Percentiles rank a stretch among this genome's conserved stretches.
phyloP scores from a whole-genome alignment of 2,329 filamentous ascomycete species.

The Talaromyces verruculosus region DNA sequence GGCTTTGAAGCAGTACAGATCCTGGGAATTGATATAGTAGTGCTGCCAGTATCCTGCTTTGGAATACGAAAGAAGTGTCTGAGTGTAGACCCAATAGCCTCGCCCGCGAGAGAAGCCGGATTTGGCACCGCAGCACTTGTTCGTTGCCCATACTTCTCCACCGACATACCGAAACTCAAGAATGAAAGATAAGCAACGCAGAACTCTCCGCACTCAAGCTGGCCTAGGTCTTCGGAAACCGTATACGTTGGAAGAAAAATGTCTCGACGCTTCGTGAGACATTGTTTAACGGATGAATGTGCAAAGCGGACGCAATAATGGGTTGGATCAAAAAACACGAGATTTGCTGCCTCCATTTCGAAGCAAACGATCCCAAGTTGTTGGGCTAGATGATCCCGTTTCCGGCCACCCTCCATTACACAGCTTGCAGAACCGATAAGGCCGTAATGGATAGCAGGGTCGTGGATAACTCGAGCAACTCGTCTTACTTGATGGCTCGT shows the following conservation, averaged over 20 bases:
- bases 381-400: background rate
- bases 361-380: background rate
- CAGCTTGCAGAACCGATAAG: conserved; percentile 8
- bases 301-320: conserved; percentile 27
- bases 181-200: conserved; percentile 29
- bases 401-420: background rate
- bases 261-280: conserved; percentile 21
- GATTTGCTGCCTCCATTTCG: conserved; percentile 22
- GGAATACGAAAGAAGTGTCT: conserved; percentile 7
- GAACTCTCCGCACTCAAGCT: conserved; percentile 27
- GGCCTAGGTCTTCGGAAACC: conserved; percentile 16
- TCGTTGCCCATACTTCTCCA: conserved; percentile 12
- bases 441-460: conserved; percentile 10
- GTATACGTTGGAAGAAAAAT: conserved; percentile 13
- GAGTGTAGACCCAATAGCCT: conserved; percentile 1
- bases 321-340: conserved; percentile 24
- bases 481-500: background rate
- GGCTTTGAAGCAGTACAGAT: conserved; percentile 17
- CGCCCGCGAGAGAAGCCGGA: conserved; percentile 5
- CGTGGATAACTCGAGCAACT: background rate
- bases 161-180: conserved; percentile 25
- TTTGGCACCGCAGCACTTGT: conserved; percentile 5
- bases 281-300: conserved; percentile 28
- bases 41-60: background rate
- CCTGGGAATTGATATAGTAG: conserved; percentile 1